A percentile compares a stretch with the other conserved stretches of the same genome.
Evolutionary conservation across 208 protist species (phyloP).

Genomic region (Trypanosoma cruzi): DNA sequence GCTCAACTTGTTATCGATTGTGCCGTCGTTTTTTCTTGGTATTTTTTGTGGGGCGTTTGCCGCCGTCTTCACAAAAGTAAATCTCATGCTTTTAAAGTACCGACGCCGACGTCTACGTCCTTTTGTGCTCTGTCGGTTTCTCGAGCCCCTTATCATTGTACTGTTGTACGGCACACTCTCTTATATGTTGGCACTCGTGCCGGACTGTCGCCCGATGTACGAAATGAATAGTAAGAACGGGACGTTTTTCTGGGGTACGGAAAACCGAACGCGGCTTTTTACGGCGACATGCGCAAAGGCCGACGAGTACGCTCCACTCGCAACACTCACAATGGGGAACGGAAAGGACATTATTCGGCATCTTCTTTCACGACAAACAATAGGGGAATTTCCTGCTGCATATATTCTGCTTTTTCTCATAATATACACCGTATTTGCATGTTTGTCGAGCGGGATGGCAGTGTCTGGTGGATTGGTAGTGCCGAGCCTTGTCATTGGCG

Average conservation of each 20-base stretch:
- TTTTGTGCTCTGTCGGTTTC: conserved; percentile 53
- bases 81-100: conserved; percentile 83
- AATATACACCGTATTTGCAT: conserved; percentile 84
- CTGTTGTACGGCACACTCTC: conserved; percentile 58
- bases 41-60: conserved; percentile 78
- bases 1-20: conserved; percentile 83
- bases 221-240: conserved; percentile 34
- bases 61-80: conserved; percentile 89
- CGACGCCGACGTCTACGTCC: conserved; percentile 56
- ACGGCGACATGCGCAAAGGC: conserved; percentile 61
- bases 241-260: conserved; percentile 75
- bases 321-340: conserved; percentile 81
- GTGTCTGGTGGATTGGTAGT: conserved; percentile 91
- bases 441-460: conserved; percentile 66
- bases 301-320: conserved; percentile 75
- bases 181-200: conserved; percentile 49
- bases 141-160: conserved; percentile 71
- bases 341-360: conserved; percentile 89
- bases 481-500: conserved; percentile 91
- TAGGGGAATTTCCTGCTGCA: conserved; percentile 60
- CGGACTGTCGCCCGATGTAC: conserved; percentile 44
- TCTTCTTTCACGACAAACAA: conserved; percentile 88
- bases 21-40: conserved; percentile 88
- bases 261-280: conserved; percentile 53
- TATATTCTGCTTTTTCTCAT: conserved; percentile 79